Conservation (phyloP, 2,329 filamentous ascomycete genomes). For the Pseudogymnoascus sp. region DNA sequence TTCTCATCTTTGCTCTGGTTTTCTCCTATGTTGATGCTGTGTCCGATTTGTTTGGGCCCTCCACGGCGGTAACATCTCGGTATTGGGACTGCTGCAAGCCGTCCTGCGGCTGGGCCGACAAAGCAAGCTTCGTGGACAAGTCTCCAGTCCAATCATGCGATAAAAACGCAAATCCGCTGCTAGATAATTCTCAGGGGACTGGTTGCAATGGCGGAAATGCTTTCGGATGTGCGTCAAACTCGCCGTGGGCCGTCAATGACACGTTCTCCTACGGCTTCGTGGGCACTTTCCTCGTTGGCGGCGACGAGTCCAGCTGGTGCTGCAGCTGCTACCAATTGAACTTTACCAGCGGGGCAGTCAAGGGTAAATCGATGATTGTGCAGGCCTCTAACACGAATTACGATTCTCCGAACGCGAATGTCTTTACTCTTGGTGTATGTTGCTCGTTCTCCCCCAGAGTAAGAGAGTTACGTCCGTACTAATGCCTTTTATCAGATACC, state of each 20-base stretch:
- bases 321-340: constrained; percentile 55
- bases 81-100: constrained; percentile 68
- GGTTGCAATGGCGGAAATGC: constrained; percentile 48
- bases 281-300: constrained; percentile 40
- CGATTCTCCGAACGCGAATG: constrained; percentile 45
- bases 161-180: constrained; percentile 46
- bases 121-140: constrained; percentile 41
- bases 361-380: constrained; percentile 53
- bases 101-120: constrained; percentile 54
- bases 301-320: constrained; percentile 41
- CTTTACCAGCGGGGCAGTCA: constrained; percentile 47
- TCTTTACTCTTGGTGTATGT: constrained; percentile 43
- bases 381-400: constrained; percentile 54
- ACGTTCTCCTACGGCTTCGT: constrained; percentile 48
- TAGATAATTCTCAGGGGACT: constrained; percentile 40
- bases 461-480: neutral
- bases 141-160: constrained; percentile 49
- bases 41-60: neutral
- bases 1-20: neutral
- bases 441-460: neutral
- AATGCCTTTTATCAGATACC: neutral
- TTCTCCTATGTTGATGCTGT: neutral
- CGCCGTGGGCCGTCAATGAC: constrained; percentile 45
- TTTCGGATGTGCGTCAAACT: constrained; percentile 47
- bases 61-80: constrained; percentile 27